Percentiles rank a stretch among this genome's conserved stretches.
These are phyloP conservation scores for Phytopythium sindhum DNA, from an alignment of 352 stramenopile genomes.

Conservation along the genomic window DNA sequence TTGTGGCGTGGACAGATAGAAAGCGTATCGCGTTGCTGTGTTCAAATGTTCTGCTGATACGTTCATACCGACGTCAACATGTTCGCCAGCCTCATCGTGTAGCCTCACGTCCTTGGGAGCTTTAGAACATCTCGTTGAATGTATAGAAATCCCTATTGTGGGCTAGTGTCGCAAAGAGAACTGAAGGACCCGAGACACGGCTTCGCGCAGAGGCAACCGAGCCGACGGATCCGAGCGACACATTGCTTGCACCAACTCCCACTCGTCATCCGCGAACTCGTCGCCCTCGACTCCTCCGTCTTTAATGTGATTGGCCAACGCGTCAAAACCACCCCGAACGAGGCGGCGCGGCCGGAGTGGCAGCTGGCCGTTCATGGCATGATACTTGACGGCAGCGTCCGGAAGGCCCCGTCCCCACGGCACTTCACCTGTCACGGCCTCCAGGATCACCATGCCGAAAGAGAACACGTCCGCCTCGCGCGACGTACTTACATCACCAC, in stretches of 20 bases:
- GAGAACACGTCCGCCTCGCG: constrained; percentile 5
- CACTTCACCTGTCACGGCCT: not conserved
- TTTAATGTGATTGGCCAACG: not conserved
- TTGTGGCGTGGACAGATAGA: no score
- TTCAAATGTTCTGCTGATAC: no score
- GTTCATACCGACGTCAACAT: no score
- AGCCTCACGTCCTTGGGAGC: no score
- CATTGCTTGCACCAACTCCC: constrained; percentile 24
- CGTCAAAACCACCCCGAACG: not conserved
- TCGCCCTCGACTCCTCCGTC: not conserved
- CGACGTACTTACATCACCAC: not conserved
- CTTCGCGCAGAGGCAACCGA: constrained; percentile 16
- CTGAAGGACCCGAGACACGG: constrained; percentile 7
- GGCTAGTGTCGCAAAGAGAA: not conserved
- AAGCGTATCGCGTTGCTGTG: no score
- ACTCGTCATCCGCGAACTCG: constrained; percentile 20
- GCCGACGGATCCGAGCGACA: constrained; percentile 19
- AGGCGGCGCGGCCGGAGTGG: constrained; percentile 7
- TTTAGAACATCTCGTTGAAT: no score
- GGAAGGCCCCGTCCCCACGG: not conserved
- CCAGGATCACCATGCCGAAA: constrained; percentile 4
- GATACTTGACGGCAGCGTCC: constrained; percentile 2
- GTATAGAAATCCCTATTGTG: no score
- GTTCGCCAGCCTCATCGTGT: no score
- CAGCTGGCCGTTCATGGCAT: constrained; percentile 18